Evolutionary conservation across 1,284 basidiomycete species (phyloP), one percentile per base, ranked within the genome.

Genomic region (Fistulinella staudtii): DNA sequence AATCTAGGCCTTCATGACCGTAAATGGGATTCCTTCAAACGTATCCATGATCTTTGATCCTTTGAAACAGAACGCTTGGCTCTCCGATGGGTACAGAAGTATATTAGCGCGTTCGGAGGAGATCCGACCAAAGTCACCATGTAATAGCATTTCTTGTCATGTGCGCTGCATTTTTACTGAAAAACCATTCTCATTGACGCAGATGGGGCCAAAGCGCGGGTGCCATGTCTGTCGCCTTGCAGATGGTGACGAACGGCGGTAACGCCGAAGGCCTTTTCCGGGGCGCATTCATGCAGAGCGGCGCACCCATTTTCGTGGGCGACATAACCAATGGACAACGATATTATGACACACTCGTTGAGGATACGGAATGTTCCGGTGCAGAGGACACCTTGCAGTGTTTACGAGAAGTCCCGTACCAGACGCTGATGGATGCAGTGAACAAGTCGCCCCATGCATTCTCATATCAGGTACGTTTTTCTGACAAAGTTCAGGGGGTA

Each of bases 1-100:
- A 82, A 81, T 52, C 56, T 77, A 2, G 79, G 79, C 4, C 56
- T 79, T 5, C 69, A 69, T 41, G 76, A 78, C 53, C 75, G 77
- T 77, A 52, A 52, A 74, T 63, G 3, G 35, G 11, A 11, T 14
- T 10, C 22, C 21, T n/a, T 36, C 21, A 7, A 13, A 9, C n/a
- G 11, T 34, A 5, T 5, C 14, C 3, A 3, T 14, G 14, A 4
- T 7, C 8, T 8, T 15, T 33, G 5, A 17, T 21, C n/a, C n/a
- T 22, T 34, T 7, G 27, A 6, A 8, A 28, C 36, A 71, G 68
- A 69, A 45, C 55, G 59, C n/a, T 48, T 66, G 2, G 76, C 71
- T 0, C 56, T 79, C 8, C 42, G 66, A 39, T 77, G 75, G 76
- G 63, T 77, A 0, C 69, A 75, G 27, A 47, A 65, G 17, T 67